phyloP scores from a whole-genome alignment of 768 basidiomycete genomes.

The Leucocoprinus leucothites region DNA sequence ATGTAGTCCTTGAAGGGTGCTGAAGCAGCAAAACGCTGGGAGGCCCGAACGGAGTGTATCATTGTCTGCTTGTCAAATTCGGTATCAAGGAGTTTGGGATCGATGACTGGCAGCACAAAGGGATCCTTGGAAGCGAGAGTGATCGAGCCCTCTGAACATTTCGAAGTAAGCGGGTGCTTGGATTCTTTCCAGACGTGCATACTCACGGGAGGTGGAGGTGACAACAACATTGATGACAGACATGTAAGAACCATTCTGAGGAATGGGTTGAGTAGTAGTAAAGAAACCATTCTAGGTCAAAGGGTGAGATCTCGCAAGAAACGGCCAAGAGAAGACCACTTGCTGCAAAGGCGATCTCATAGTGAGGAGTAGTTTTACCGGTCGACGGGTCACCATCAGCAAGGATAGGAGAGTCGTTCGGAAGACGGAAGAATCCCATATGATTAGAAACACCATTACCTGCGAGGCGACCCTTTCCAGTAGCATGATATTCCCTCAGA shows the following conservation, averaged over 20 bases:
- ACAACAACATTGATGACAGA: constrained; percentile 23
- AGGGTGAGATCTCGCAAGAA: not conserved
- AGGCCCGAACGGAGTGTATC: constrained; percentile 19
- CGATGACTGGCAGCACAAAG: constrained; percentile 21
- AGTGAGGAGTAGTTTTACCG: constrained; percentile 29
- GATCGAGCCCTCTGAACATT: constrained; percentile 17
- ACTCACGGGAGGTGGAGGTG: constrained; percentile 34
- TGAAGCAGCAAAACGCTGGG: constrained; percentile 19
- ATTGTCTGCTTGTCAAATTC: constrained; percentile 23
- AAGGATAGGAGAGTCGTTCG: constrained; percentile 23
- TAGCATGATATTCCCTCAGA: constrained; percentile 24
- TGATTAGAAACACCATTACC: constrained; percentile 25
- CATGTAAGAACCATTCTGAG: constrained; percentile 27
- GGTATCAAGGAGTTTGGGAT: constrained; percentile 37
- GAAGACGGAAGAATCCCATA: constrained; percentile 28
- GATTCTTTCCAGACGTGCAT: not conserved
- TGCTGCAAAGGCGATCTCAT: constrained; percentile 27
- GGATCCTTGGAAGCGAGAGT: constrained; percentile 20
- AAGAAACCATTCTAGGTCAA: constrained; percentile 14
- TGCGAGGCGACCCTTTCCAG: constrained; percentile 24
- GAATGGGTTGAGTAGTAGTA: constrained; percentile 22
- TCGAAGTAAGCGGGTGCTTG: not conserved
- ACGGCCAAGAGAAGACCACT: constrained; percentile 7
- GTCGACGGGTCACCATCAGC: constrained; percentile 25
- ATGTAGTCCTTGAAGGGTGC: constrained; percentile 24